Conservation (phyloP, 768 basidiomycete genomes). For the Pisolithus marmoratus region DNA sequence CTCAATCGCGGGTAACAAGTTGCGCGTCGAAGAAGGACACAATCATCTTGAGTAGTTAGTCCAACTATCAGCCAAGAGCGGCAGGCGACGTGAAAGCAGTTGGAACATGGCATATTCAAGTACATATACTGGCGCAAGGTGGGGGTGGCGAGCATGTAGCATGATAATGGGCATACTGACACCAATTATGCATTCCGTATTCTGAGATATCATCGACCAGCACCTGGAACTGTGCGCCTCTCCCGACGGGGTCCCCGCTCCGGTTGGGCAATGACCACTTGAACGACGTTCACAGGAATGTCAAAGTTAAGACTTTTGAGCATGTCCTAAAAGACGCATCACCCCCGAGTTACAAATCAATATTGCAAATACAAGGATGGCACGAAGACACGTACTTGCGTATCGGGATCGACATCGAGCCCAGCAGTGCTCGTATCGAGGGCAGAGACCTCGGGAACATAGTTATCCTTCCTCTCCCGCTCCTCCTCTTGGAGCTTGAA, state of each 20-base stretch:
- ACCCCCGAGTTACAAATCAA: not conserved
- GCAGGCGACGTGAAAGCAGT: not conserved
- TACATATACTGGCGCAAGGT: not conserved
- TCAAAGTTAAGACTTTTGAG: constrained; percentile 93
- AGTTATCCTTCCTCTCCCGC: constrained; percentile 98
- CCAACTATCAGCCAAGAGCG: not conserved
- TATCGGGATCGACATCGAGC: constrained; percentile 87
- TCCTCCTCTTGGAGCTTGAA: constrained; percentile 99
- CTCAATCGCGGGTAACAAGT: no score
- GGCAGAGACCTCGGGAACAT: constrained; percentile 96
- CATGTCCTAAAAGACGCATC: constrained; percentile 54
- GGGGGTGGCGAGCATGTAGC: not conserved
- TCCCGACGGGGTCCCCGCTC: constrained; percentile 73
- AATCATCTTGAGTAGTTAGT: no score
- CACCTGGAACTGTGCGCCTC: constrained; percentile 77
- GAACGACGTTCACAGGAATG: constrained; percentile 69
- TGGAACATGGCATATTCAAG: not conserved
- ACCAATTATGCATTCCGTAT: not conserved
- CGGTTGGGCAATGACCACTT: constrained; percentile 55
- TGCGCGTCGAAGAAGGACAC: no score
- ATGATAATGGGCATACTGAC: not conserved
- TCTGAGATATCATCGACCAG: constrained; percentile 42
- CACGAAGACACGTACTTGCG: constrained; percentile 60
- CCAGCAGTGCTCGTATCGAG: constrained; percentile 72
- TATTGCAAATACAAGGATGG: no score